Base-by-base conservation (phyloP, 345 rosid genomes). In the Isatis tinctoria region DNA sequence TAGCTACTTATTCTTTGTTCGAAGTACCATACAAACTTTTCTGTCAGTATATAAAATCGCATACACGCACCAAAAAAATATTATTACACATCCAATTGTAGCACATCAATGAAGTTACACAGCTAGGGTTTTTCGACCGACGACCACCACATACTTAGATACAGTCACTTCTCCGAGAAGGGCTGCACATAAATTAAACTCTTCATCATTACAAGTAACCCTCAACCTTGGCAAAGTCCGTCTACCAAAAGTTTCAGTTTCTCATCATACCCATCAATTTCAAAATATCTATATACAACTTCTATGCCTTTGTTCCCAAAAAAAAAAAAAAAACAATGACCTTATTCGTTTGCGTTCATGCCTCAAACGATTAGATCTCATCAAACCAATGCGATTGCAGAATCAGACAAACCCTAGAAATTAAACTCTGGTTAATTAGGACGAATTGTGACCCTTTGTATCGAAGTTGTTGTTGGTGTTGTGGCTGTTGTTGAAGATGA, bases 111-210 rank as follows among this genome's bases (percentile, higher is more conserved):
- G 59, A 52, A 69, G 79, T 44, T 69, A 60, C 74, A 76, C 10
- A 54, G 13, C 65, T 62, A 54, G 59, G 75, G 65, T 10, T 61
- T 62, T 11, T 13, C 18, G 5, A 48, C 78, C 72, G 17, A 66
- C 24, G 41, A 61, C 18, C 40, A 18, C 60, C 41, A 43, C 48
- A 33, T 67, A 24, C 41, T 60, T 75, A 75, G 64, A 68, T 69
- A 61, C 69, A 69, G 68, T 60, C 67, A 67, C 60, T 66, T 66
- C 73, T 66, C 73, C 60, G 13, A 3, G 59, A 74, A 66, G 78
- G 60, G 51, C 67, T 27, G 78, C 68, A 74, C 61, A 60, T 65
- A 74, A 36, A 12, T 74, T 51, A 49, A 67, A 51, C 65, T 43
- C 1, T 63, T 68, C 24, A 22, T 18, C 62, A 40, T 67, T 30